Percentiles rank a stretch among this genome's conserved stretches.
These are phyloP conservation scores for Aegle marmelos DNA, from an alignment of 345 rosid species.

Conservation along the genomic window DNA sequence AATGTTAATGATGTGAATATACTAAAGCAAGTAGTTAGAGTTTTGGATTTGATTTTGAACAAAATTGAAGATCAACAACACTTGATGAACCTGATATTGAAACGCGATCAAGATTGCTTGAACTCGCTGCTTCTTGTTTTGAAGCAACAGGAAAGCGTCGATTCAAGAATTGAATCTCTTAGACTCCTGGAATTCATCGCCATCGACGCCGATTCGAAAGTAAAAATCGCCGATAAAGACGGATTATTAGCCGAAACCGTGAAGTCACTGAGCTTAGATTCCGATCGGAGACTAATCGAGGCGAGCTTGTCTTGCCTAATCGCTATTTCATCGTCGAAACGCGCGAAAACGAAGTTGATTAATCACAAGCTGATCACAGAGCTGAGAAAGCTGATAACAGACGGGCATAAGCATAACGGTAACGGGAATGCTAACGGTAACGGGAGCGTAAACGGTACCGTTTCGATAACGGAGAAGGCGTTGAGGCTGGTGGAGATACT, in stretches of 20 bases:
- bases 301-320: slow-evolving; percentile 54
- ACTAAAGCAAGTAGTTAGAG: slow-evolving; percentile 38
- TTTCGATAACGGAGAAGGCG: slow-evolving; percentile 57
- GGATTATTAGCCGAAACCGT: slow-evolving; percentile 45
- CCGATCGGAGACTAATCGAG: slow-evolving; percentile 50
- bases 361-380: slow-evolving; percentile 32
- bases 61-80: slow-evolving; percentile 37
- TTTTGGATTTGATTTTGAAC: slow-evolving; percentile 37
- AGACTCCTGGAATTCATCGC: slow-evolving; percentile 59
- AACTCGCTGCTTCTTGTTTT: slow-evolving; percentile 46
- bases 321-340: slow-evolving; percentile 48
- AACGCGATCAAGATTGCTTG: slow-evolving; percentile 31
- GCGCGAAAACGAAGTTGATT: slow-evolving; percentile 44
- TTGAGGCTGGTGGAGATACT: slow-evolving; percentile 59
- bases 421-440: not conserved
- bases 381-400: slow-evolving; percentile 45
- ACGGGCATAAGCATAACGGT: not conserved
- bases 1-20: slow-evolving; percentile 29
- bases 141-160: slow-evolving; percentile 38
- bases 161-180: slow-evolving; percentile 51
- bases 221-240: slow-evolving; percentile 49
- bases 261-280: slow-evolving; percentile 33
- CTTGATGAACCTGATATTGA: slow-evolving; percentile 37
- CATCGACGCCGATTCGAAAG: slow-evolving; percentile 49
- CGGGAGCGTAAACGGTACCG: not conserved